Conservation (phyloP, 805 yeast genomes). For the Ogataea saltuana region DNA sequence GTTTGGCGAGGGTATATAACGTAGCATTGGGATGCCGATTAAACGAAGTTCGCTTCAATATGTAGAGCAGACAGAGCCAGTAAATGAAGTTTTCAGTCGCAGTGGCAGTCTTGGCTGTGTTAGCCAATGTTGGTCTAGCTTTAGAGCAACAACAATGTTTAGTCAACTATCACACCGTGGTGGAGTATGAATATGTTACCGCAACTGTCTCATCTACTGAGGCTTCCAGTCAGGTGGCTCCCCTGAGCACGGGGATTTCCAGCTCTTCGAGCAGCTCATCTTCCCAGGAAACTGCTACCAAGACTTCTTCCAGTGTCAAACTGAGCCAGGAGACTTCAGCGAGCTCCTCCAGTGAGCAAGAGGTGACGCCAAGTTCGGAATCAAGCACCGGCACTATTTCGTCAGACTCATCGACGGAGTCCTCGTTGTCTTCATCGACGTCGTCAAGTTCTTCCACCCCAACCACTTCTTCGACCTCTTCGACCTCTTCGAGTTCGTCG, state of each 20-base stretch:
- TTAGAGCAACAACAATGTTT: conserved; percentile 12
- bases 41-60: background rate
- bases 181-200: conserved; percentile 20
- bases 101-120: conserved; percentile 2
- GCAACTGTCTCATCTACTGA: conserved; percentile 5
- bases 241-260: too few relatives aligned
- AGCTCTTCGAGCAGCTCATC: too few relatives aligned
- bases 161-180: conserved; percentile 21
- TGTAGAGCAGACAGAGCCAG: background rate
- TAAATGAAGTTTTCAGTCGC: conserved; percentile 4
- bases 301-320: background rate
- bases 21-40: background rate
- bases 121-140: conserved; percentile 3
- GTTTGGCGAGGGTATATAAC: conserved; percentile 6
- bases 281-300: too few relatives aligned
- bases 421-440: background rate
- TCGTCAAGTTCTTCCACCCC: background rate
- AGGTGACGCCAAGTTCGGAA: too few relatives aligned
- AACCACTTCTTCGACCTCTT: conserved; percentile 15
- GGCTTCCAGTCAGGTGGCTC: background rate
- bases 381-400: background rate
- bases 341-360: conserved; percentile 11
- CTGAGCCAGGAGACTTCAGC: too few relatives aligned
- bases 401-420: background rate
- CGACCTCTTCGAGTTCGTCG: conserved; percentile 10